phyloP scores from a whole-genome alignment of 2,329 filamentous ascomycete genomes.

The Botrytis elliptica region DNA sequence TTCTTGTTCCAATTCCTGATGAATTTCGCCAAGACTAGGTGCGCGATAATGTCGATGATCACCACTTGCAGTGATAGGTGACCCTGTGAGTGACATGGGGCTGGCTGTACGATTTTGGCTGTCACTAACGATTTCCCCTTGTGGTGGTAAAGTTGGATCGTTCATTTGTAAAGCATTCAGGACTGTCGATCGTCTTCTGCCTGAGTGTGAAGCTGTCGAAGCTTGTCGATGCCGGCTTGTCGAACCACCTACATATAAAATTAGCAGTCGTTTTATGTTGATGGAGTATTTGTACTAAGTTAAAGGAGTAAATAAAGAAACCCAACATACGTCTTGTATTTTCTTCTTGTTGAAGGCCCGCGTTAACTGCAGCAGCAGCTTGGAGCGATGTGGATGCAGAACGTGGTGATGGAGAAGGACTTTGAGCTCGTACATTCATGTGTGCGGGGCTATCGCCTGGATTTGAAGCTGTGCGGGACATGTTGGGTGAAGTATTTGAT shows the following conservation, averaged over 20 bases:
- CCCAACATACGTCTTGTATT: slow-evolving; percentile 50
- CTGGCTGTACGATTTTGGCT: slow-evolving; percentile 44
- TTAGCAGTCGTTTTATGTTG: slow-evolving; percentile 12
- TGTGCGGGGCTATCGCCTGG: slow-evolving; percentile 30
- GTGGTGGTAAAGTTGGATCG: slow-evolving; percentile 64
- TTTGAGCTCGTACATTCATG: slow-evolving; percentile 44
- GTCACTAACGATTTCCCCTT: slow-evolving; percentile 65
- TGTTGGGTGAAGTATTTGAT: slow-evolving; percentile 39
- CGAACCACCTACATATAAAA: slow-evolving; percentile 41
- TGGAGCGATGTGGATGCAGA: slow-evolving; percentile 70
- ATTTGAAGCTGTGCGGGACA: slow-evolving; percentile 43
- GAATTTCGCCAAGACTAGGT: slow-evolving; percentile 72
- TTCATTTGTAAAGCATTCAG: slow-evolving; percentile 73
- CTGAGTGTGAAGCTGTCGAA: slow-evolving; percentile 43
- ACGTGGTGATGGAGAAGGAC: slow-evolving; percentile 60
- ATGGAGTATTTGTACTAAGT: not conserved
- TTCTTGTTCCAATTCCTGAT: slow-evolving; percentile 76
- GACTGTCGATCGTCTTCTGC: slow-evolving; percentile 65
- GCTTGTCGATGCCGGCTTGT: slow-evolving; percentile 49
- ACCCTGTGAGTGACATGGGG: slow-evolving; percentile 49
- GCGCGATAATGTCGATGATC: slow-evolving; percentile 65
- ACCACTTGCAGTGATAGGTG: slow-evolving; percentile 43
- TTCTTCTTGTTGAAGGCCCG: slow-evolving; percentile 66
- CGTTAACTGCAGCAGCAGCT: slow-evolving; percentile 75
- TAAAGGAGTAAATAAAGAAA: not conserved